Base-by-base conservation (phyloP, 345 rosid genomes). In the Mangifera indica region DNA sequence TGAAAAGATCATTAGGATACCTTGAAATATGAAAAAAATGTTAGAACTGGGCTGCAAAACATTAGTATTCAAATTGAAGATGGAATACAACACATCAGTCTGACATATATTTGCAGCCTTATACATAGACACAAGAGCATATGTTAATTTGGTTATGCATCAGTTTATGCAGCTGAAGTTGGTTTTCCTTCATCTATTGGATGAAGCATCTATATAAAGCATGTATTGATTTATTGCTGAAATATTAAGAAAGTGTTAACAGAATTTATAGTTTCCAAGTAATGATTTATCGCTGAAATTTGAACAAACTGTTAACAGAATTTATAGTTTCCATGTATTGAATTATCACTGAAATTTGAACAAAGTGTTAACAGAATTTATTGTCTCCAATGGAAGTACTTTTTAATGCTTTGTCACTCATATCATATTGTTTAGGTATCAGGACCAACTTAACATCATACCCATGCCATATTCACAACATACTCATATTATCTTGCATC, bases 1-100 rank as follows among this genome's bases (percentile, higher is more conserved):
- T 89, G 67, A 71, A 87, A 84, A 93, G 82, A 86, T 93, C 97
- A 55, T 85, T 79, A 0, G 97, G 97, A 82, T 93, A 91, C 97
- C 98, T 91, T 69, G 64, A 70, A 40, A 60, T 54, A 63, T 20
- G 37, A 68, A 58, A 37, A n/a, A 59, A 6, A 18, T 64, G 54
- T 34, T 20, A 71, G 51, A 65, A 67, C 48, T 26, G 17, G 29
- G 51, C 21, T 32, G 32, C 55, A 45, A 34, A 18, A 63, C 10
- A 48, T 20, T 49, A 45, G 22, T 15, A 45, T 51, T 25, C 18
- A 20, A 32, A 32, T n/a, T 48, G 20, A 42, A 68, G n/a, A 42
- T 26, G 21, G 3, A 61, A 52, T 53, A 46, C 61, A 61, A 13
- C 24, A 21, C 10, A 72, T 42, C 7, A 56, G 45, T 67, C 12